Base-by-base conservation (phyloP, 1,139 yeast genomes). In the Yamadazyma diospyri region DNA sequence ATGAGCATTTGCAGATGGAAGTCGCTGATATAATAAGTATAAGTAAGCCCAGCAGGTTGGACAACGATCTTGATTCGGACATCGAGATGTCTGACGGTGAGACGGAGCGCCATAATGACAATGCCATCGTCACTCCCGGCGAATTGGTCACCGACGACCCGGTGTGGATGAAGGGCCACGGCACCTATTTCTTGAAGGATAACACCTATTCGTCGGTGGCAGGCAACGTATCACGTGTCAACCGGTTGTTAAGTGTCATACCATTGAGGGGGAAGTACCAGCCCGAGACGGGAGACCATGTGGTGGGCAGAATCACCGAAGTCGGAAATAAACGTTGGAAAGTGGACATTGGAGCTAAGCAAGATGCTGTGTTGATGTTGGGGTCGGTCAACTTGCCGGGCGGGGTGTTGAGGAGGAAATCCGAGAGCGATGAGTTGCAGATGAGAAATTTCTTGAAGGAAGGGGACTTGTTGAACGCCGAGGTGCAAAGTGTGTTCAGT, bases 141-240 rank as follows among this genome's bases (percentile, higher is more conserved):
- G 97, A 94, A 54, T 64, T 89, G 36, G 86, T 94, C 12, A 92
- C 98, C 0, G 94, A 85, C 48, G 98, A 94, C 51, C 88, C 96
- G 6, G 75, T 83, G 4, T 92, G 97, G 97, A 94, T 94, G 98
- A 78, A 95, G 55, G 99, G 98, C 21, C 99, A 94, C 55, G 98
- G 98, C 3, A 94, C 98, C 0, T 92, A 87, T 55, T 78, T 82
- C 42, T 63, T 81, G 25, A 76, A 76, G 22, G 77, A 75, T 37
- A 67, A 73, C 46, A 88, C 97, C 1, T 88, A 77, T 54, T 83
- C 96, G 1, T 81, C 97, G 0, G 95, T 92, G 4, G 97, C 96
- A 0, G 99, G 99, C 4, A 79, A 80, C 13, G 81, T 94, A 11
- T 76, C 86, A 1, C 70, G 94, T 46, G 97, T 89, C 33, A 92